Evolutionary conservation across 305 asterid genomes (phyloP).

Genomic region (Rubia tinctorum): DNA sequence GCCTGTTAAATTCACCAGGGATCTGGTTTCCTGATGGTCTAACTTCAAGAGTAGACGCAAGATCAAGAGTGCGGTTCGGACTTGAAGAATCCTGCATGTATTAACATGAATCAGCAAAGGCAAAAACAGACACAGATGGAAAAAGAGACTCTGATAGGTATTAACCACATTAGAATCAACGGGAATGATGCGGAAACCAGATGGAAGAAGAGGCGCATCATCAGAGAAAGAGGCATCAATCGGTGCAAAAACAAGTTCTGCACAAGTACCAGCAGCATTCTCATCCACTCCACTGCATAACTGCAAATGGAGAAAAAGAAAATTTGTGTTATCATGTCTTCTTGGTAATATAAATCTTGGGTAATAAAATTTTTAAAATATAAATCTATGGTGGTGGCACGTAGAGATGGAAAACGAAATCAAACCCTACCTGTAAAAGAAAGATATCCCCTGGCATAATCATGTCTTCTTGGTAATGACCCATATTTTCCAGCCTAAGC

Average conservation of each 20-base stretch:
- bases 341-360: too few relatives aligned
- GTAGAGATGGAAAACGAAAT: background rate
- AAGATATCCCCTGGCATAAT: slow-evolving; percentile 83
- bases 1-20: slow-evolving; percentile 40
- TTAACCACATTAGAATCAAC: slow-evolving; percentile 67
- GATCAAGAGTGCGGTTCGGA: slow-evolving; percentile 91
- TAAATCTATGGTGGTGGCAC: background rate
- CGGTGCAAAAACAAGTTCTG: slow-evolving; percentile 94
- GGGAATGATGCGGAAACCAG: slow-evolving; percentile 95
- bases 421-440: slow-evolving; percentile 81
- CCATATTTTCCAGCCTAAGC: slow-evolving; percentile 80
- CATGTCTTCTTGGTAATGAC: slow-evolving; percentile 66
- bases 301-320: slow-evolving; percentile 30
- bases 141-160: background rate
- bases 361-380: too few relatives aligned
- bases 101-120: slow-evolving; percentile 2
- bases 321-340: background rate
- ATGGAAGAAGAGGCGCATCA: slow-evolving; percentile 96
- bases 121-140: too few relatives aligned
- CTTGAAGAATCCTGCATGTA: slow-evolving; percentile 61
- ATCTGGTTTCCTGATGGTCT: slow-evolving; percentile 50
- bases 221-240: slow-evolving; percentile 95
- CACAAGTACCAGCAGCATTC: slow-evolving; percentile 68
- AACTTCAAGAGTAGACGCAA: slow-evolving; percentile 87
- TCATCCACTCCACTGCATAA: slow-evolving; percentile 94